A percentile compares a stretch with the other conserved stretches of the same genome.
phyloP scores from a whole-genome alignment of 768 basidiomycete species.

The Clitopilus passeckerianus region DNA sequence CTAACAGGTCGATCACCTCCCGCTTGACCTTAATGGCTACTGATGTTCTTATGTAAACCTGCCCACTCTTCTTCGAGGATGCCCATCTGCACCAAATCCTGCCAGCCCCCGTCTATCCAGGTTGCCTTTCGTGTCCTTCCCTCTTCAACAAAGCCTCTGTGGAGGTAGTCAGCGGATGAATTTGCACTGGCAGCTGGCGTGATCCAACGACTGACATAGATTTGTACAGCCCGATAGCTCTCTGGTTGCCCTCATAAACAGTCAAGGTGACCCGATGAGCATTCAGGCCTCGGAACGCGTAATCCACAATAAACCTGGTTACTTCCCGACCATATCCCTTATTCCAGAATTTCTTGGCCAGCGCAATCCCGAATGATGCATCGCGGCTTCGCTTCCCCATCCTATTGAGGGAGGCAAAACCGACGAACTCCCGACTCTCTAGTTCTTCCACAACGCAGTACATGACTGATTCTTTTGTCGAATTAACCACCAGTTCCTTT shows the following conservation, averaged over 20 bases:
- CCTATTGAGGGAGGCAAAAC: not conserved
- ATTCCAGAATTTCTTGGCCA: constrained; percentile 23
- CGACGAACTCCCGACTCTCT: not conserved
- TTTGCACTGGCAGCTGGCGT: not conserved
- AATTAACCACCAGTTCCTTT: not conserved
- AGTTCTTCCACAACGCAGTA: not conserved
- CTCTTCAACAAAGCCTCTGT: constrained; percentile 23
- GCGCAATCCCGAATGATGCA: not conserved
- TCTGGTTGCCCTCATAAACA: constrained; percentile 27
- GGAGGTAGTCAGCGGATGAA: not conserved
- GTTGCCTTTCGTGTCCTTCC: constrained; percentile 16
- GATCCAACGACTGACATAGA: not conserved
- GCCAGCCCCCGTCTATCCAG: constrained; percentile 21
- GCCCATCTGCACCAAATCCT: constrained; percentile 18
- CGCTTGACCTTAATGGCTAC: too few relatives aligned
- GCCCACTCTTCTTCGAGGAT: constrained; percentile 22
- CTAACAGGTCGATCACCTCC: too few relatives aligned
- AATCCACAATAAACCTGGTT: constrained; percentile 29
- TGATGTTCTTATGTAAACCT: not conserved
- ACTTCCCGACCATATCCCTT: constrained; percentile 35
- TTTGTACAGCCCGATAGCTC: constrained; percentile 18
- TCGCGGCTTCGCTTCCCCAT: not conserved
- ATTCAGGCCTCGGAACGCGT: constrained; percentile 29
- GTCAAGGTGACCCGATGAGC: constrained; percentile 33
- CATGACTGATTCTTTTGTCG: not conserved